Evolutionary conservation across 768 basidiomycete genomes (phyloP).

Genomic region (Pisolithus albus): DNA sequence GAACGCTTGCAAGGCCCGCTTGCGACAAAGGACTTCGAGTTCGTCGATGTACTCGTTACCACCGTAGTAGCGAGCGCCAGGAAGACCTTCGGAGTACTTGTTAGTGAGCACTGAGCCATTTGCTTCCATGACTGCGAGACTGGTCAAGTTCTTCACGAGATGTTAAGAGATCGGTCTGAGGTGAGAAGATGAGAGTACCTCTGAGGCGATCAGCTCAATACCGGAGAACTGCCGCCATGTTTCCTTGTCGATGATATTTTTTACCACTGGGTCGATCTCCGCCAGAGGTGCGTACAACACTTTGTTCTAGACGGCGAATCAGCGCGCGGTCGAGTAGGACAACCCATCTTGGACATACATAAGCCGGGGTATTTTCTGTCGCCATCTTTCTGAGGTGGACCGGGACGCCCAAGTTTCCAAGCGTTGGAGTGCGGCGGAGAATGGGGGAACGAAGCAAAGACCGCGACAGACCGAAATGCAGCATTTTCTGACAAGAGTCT

Average conservation of each 20-base stretch:
- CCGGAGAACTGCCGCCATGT: conserved; percentile 98
- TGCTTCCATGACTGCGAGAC: conserved; percentile 92
- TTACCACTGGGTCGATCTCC: conserved; percentile 89
- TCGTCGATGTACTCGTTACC: conserved; percentile 98
- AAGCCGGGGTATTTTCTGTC: conserved; percentile 50
- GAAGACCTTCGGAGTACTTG: conserved; percentile 99
- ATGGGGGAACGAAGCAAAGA: conserved; percentile 22
- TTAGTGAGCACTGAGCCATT: conserved; percentile 98
- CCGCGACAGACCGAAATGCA: conserved; percentile 17
- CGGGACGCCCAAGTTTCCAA: conserved; percentile 8
- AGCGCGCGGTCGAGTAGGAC: neutral
- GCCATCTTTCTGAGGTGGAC: conserved; percentile 47
- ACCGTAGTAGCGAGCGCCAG: conserved; percentile 93
- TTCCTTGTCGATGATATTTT: conserved; percentile 98
- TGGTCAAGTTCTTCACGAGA: conserved; percentile 79
- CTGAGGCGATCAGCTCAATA: conserved; percentile 97
- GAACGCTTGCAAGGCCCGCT: conserved; percentile 94
- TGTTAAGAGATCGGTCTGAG: conserved; percentile 3
- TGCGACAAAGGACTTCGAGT: conserved; percentile 89
- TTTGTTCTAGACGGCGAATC: conserved; percentile 62
- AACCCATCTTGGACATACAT: conserved; percentile 37
- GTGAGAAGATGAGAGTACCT: conserved; percentile 46
- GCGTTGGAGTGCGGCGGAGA: conserved; percentile 17
- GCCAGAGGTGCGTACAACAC: conserved; percentile 81
- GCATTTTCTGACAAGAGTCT: conserved; percentile 19